These are phyloP conservation scores for Magnolia officinalis DNA, from an alignment of 164 flowering plant genomes.

Conservation along the genomic window DNA sequence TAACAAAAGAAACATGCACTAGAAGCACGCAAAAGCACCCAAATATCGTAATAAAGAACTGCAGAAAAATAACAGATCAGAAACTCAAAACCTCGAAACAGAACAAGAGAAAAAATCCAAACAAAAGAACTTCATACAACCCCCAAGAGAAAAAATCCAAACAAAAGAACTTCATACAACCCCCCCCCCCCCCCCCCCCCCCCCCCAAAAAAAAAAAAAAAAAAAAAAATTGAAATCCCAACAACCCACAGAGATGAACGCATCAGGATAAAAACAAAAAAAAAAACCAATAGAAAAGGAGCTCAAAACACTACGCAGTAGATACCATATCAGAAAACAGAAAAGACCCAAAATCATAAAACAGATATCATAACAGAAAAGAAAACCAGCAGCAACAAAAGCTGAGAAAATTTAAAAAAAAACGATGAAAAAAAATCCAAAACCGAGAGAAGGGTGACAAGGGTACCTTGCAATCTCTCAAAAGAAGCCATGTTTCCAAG, in stretches of 20 bases:
- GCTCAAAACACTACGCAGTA: background rate
- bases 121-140: background rate
- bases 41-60: background rate
- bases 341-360: background rate
- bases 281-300: background rate
- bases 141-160: background rate
- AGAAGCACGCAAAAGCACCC: background rate
- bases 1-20: background rate
- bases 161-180: background rate
- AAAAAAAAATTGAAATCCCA: background rate
- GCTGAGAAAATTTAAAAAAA: no score
- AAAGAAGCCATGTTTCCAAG: conserved; percentile 16
- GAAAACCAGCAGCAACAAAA: no score
- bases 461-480: conserved; percentile 4
- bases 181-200: no score
- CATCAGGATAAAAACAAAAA: background rate
- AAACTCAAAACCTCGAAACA: background rate
- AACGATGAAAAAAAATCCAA: background rate
- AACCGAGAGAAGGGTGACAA: conserved; percentile 1
- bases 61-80: background rate
- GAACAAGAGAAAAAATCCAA: background rate
- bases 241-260: background rate
- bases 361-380: background rate
- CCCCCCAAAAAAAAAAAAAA: no score
- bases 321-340: background rate